Evolutionary conservation across 2,329 filamentous ascomycete genomes (phyloP).

Genomic region (Teratosphaeriaceae sp.): DNA sequence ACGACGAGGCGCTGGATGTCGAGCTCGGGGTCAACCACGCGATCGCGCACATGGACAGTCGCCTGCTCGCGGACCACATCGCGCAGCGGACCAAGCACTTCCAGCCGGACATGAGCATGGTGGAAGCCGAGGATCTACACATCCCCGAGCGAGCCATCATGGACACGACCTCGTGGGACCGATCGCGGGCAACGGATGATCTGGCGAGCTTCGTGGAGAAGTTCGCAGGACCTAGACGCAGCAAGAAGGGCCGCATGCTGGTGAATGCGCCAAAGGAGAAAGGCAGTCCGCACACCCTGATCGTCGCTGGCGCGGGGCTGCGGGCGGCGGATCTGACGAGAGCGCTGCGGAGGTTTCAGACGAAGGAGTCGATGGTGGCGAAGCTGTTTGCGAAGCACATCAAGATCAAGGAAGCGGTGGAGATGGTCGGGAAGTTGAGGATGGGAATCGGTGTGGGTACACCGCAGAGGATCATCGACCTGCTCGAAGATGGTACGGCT

Average conservation of each 20-base stretch:
- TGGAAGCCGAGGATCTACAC: slow-evolving; percentile 78
- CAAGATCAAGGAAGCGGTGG: slow-evolving; percentile 80
- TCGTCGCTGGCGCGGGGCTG: slow-evolving; percentile 78
- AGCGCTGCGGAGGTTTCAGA: slow-evolving; percentile 69
- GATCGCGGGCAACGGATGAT: slow-evolving; percentile 61
- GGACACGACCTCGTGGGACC: slow-evolving; percentile 70
- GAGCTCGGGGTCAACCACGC: slow-evolving; percentile 63
- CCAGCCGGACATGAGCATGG: slow-evolving; percentile 69
- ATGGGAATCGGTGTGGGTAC: slow-evolving; percentile 89
- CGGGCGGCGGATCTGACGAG: slow-evolving; percentile 80
- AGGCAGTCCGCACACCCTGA: slow-evolving; percentile 65
- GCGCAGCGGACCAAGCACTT: slow-evolving; percentile 72
- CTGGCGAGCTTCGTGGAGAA: slow-evolving; percentile 72
- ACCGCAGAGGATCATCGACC: slow-evolving; percentile 70
- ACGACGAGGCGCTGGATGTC: slow-evolving; percentile 50
- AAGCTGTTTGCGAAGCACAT: slow-evolving; percentile 99
- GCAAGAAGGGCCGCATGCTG: slow-evolving; percentile 46
- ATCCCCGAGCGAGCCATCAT: slow-evolving; percentile 73
- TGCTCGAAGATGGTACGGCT: slow-evolving; percentile 68
- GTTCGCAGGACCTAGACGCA: slow-evolving; percentile 39
- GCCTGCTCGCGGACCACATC: slow-evolving; percentile 77
- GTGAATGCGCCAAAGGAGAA: slow-evolving; percentile 60
- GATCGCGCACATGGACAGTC: slow-evolving; percentile 75
- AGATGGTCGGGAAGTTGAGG: slow-evolving; percentile 60
- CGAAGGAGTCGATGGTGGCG: slow-evolving; percentile 68